A percentile compares a stretch with the other conserved stretches of the same genome.
Evolutionary conservation across 495 filamentous ascomycete genomes (phyloP).

Genomic region (Bryoglossum gracile): DNA sequence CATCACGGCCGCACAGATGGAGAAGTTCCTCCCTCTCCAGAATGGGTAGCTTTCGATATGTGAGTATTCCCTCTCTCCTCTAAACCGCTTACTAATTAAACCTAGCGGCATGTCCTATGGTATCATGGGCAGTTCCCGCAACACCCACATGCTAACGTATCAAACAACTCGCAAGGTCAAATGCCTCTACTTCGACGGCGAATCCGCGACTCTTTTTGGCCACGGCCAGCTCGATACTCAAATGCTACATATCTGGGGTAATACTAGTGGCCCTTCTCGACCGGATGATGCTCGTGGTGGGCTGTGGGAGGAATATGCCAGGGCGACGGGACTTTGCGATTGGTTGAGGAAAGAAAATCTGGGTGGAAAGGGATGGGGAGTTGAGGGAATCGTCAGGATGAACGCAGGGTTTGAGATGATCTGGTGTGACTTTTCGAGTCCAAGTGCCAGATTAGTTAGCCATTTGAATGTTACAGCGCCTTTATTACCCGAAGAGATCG

Average conservation of each 20-base stretch:
- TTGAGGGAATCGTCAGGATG: conserved; percentile 40
- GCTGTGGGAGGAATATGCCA: conserved; percentile 34
- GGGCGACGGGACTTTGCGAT: conserved; percentile 33
- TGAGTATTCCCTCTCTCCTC: conserved; percentile 8
- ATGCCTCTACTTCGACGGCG: conserved; percentile 39
- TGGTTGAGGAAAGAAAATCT: conserved; percentile 24
- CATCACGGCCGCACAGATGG: conserved; percentile 34
- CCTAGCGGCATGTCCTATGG: conserved; percentile 37
- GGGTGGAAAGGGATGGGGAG: conserved; percentile 26
- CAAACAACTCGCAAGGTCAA: conserved; percentile 30
- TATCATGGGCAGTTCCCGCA: conserved; percentile 33
- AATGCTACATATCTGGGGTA: conserved; percentile 37
- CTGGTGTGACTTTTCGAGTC: conserved; percentile 36
- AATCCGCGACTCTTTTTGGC: conserved; percentile 32
- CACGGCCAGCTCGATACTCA: conserved; percentile 33
- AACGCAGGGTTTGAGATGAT: conserved; percentile 41
- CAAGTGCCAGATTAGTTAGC: conserved; percentile 29
- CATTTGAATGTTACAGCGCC: conserved; percentile 35
- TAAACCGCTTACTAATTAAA: not conserved
- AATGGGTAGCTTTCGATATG: conserved; percentile 41
- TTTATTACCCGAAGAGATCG: conserved; percentile 1
- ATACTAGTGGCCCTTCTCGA: conserved; percentile 24
- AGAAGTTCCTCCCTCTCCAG: conserved; percentile 31
- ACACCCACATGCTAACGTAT: conserved; percentile 36
- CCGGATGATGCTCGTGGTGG: conserved; percentile 11